Evolutionary conservation across 306 rosid species (phyloP).

Genomic region (Glycyrrhiza uralensis): DNA sequence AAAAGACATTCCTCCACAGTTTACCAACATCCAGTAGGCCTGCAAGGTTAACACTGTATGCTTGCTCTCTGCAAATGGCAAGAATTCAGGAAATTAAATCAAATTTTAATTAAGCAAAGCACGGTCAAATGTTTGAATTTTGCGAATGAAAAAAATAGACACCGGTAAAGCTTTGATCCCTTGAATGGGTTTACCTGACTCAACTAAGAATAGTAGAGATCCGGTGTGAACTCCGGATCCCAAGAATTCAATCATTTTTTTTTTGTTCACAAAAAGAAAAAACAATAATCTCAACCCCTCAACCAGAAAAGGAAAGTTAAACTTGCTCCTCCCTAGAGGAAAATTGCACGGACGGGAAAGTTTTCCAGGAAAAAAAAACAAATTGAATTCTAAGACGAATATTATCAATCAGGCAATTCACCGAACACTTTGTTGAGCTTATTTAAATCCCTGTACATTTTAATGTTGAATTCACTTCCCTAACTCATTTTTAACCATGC

Average conservation of each 20-base stretch:
- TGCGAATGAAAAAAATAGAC: too few species aligned
- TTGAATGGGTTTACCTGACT: too few species aligned
- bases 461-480: background rate
- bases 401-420: background rate
- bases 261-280: background rate
- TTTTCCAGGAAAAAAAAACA: background rate
- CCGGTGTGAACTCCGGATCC: background rate
- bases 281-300: background rate
- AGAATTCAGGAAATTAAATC: background rate
- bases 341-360: background rate
- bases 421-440: background rate
- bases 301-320: background rate
- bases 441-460: background rate
- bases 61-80: conserved; percentile 1
- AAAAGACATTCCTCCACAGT: conserved; percentile 13
- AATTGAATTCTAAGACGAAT: background rate
- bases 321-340: background rate
- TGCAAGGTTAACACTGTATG: background rate
- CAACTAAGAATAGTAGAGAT: background rate
- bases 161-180: too few species aligned
- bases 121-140: too few species aligned
- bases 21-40: conserved; percentile 23
- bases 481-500: background rate
- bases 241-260: background rate
- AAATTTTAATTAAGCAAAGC: background rate